Percentiles rank a stretch among this genome's conserved stretches.
Evolutionary conservation across 352 stramenopile genomes (phyloP).

Genomic region (Phytophthora pseudosyringae): DNA sequence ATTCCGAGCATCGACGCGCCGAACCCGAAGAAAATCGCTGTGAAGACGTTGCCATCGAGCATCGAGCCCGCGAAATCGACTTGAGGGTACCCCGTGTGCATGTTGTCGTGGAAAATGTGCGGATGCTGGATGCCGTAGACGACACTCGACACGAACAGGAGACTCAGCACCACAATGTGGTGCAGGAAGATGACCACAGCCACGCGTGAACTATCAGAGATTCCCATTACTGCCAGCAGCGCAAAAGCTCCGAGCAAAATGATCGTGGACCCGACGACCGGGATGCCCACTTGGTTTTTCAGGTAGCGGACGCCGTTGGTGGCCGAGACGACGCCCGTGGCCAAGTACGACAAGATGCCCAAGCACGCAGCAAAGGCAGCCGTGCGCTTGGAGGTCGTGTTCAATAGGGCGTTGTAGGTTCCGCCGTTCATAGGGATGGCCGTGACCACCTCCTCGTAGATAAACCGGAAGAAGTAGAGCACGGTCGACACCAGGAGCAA

Average conservation of each 20-base stretch:
- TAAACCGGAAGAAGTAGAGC: constrained; percentile 71
- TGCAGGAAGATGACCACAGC: constrained; percentile 81
- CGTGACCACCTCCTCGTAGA: constrained; percentile 90
- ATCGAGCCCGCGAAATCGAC: constrained; percentile 59
- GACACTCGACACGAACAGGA: constrained; percentile 56
- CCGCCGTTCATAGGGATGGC: constrained; percentile 90
- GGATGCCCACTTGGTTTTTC: constrained; percentile 61
- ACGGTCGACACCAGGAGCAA: constrained; percentile 71
- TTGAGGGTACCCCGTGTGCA: constrained; percentile 54
- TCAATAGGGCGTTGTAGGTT: constrained; percentile 91
- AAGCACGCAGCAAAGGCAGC: constrained; percentile 84
- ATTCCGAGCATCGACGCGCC: constrained; percentile 85
- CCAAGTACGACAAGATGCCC: constrained; percentile 88
- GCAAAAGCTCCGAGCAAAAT: constrained; percentile 79
- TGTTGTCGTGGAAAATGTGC: constrained; percentile 67
- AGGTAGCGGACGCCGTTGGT: constrained; percentile 82
- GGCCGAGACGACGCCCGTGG: constrained; percentile 72
- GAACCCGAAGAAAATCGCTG: constrained; percentile 77
- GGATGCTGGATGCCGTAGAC: constrained; percentile 66
- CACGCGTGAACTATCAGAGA: constrained; percentile 80
- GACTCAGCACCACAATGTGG: constrained; percentile 71
- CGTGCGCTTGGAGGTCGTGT: constrained; percentile 88
- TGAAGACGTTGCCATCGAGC: constrained; percentile 43
- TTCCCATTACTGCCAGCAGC: constrained; percentile 73
- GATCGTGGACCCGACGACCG: constrained; percentile 44